A percentile compares a stretch with the other conserved stretches of the same genome.
Conservation (phyloP, 441 rosid species). For the Adansonia rubrostipa region DNA sequence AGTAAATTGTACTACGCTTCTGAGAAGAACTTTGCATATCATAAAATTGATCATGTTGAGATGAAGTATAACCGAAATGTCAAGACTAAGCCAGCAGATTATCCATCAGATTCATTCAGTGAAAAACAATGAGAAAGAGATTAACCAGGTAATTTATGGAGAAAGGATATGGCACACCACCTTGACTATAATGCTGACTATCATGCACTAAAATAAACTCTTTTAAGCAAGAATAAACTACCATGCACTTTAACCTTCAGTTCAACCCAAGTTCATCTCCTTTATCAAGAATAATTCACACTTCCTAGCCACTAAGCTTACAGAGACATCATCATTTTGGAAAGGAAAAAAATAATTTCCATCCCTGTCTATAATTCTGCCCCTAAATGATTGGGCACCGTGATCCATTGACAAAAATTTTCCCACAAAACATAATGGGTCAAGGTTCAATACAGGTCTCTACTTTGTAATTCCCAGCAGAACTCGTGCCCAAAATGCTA, state of each 20-base stretch:
- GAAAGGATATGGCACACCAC: constrained; percentile 10
- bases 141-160: constrained; percentile 10
- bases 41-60: not conserved
- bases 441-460: not conserved
- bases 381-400: not conserved
- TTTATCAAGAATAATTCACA: not conserved
- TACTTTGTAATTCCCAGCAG: not conserved
- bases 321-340: not conserved
- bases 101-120: not conserved
- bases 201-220: constrained; percentile 13
- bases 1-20: not conserved
- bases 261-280: not conserved
- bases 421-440: not conserved
- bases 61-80: constrained; percentile 5
- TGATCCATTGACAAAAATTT: not conserved
- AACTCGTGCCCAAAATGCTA: constrained; percentile 2
- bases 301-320: not conserved
- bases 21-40: not conserved
- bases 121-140: constrained; percentile 5
- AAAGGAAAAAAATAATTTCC: not conserved
- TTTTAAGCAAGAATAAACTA: constrained; percentile 16
- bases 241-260: not conserved
- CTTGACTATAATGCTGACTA: not conserved
- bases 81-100: constrained; percentile 3
- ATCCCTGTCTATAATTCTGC: not conserved